A percentile compares a stretch with the other conserved stretches of the same genome.
Conservation (phyloP, 2,329 filamentous ascomycete genomes). For the Aschersonia sp. region DNA sequence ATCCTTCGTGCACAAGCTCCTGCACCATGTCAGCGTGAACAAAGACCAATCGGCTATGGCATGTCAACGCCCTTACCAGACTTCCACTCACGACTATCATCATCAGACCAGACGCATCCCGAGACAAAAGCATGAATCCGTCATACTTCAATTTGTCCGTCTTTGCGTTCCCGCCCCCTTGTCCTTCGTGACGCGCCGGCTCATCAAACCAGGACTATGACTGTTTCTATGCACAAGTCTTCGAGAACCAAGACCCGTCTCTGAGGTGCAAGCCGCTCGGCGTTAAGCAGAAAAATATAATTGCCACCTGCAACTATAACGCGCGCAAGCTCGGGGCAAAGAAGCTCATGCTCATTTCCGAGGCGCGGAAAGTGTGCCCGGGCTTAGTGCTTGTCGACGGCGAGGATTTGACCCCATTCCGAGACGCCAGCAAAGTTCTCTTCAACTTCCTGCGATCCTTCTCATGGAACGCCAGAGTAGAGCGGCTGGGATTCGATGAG, state of each 20-base stretch:
- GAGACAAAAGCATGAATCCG: conserved; percentile 44
- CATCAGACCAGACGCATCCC: conserved; percentile 12
- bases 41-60: background rate
- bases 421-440: conserved; percentile 70
- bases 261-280: conserved; percentile 64
- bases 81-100: background rate
- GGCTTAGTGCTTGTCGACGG: conserved; percentile 77
- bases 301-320: conserved; percentile 90
- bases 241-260: conserved; percentile 65
- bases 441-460: conserved; percentile 59
- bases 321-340: conserved; percentile 58
- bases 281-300: conserved; percentile 84
- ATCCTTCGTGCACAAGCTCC: too few relatives aligned
- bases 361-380: conserved; percentile 68
- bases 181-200: background rate
- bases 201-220: conserved; percentile 49
- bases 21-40: too few relatives aligned
- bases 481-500: conserved; percentile 84
- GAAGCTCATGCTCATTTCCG: conserved; percentile 76
- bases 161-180: conserved; percentile 1
- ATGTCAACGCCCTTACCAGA: background rate
- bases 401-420: conserved; percentile 74
- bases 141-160: conserved; percentile 72
- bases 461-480: conserved; percentile 65
- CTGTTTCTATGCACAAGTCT: conserved; percentile 89